A percentile compares a stretch with the other conserved stretches of the same genome.
These are phyloP conservation scores for Saccharum spontaneum DNA, from an alignment of 176 grass and related monocot species.

Conservation along the genomic window DNA sequence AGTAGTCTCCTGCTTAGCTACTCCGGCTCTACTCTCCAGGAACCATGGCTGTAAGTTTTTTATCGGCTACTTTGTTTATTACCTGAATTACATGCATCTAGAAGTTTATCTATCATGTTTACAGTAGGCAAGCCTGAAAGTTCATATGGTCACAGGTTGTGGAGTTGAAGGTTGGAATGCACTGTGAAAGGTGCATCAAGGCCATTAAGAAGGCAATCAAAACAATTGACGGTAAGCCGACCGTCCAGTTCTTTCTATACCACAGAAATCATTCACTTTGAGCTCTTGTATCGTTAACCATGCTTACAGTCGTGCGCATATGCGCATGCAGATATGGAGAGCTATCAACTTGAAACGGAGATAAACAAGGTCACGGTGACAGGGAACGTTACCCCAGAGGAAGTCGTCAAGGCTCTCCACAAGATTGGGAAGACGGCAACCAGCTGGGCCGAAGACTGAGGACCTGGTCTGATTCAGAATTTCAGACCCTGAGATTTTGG, in stretches of 20 bases:
- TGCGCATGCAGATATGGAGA: constrained; percentile 78
- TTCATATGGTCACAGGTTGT: constrained; percentile 54
- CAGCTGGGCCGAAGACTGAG: constrained; percentile 50
- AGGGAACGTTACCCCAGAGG: constrained; percentile 74
- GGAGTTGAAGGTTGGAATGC: constrained; percentile 93
- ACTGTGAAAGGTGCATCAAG: constrained; percentile 93
- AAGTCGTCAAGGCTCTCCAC: constrained; percentile 78
- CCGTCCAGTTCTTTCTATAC: background rate
- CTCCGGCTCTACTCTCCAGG: background rate
- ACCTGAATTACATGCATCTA: background rate
- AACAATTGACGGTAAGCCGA: constrained; percentile 65
- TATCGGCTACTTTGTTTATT: constrained; percentile 17
- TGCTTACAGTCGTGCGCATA: background rate
- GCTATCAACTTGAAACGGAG: constrained; percentile 68
- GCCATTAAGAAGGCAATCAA: constrained; percentile 94
- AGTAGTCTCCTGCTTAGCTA: constrained; percentile 8
- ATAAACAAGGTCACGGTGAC: constrained; percentile 94
- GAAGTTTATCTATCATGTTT: background rate
- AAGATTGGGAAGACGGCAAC: constrained; percentile 89
- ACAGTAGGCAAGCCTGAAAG: constrained; percentile 13
- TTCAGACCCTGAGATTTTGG: background rate
- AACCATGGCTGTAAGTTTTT: constrained; percentile 69
- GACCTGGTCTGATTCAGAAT: background rate
- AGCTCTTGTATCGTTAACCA: background rate
- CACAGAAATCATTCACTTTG: background rate